Evolutionary conservation across 352 stramenopile genomes (phyloP).

Genomic region (Bremia lactucae): DNA sequence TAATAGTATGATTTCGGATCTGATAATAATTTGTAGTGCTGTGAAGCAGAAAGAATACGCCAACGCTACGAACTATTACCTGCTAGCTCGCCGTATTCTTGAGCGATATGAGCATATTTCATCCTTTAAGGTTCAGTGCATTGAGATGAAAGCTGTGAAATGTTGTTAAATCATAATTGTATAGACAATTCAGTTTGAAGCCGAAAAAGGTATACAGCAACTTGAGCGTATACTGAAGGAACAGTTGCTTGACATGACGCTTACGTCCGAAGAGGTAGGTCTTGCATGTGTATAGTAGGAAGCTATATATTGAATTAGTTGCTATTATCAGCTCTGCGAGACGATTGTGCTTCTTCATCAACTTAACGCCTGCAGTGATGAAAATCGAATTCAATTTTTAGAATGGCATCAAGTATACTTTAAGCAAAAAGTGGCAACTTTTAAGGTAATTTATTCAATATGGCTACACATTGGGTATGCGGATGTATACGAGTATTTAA

Average conservation of each 20-base stretch:
- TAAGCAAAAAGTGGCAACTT: conserved; percentile 33
- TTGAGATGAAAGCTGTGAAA: neutral
- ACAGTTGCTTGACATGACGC: conserved; percentile 31
- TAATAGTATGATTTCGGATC: neutral
- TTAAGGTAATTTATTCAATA: conserved; percentile 23
- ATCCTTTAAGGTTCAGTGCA: conserved; percentile 57
- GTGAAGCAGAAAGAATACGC: conserved; percentile 84
- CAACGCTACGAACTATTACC: conserved; percentile 83
- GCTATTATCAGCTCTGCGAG: conserved; percentile 38
- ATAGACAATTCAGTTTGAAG: conserved; percentile 76
- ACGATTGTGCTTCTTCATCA: conserved; percentile 50
- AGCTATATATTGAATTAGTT: neutral
- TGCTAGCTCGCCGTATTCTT: conserved; percentile 78
- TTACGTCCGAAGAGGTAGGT: conserved; percentile 41
- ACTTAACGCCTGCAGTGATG: conserved; percentile 52
- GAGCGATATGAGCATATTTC: conserved; percentile 82
- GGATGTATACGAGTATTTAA: neutral
- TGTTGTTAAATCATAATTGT: no score
- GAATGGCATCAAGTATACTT: conserved; percentile 78
- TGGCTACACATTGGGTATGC: neutral
- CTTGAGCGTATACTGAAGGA: conserved; percentile 55
- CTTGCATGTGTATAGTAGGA: neutral
- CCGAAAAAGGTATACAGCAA: conserved; percentile 77
- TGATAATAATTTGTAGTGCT: conserved; percentile 22
- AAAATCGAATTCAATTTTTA: conserved; percentile 77